phyloP scores from a whole-genome alignment of 2,329 filamentous ascomycete species.

The Teratosphaeriaceae sp. region DNA sequence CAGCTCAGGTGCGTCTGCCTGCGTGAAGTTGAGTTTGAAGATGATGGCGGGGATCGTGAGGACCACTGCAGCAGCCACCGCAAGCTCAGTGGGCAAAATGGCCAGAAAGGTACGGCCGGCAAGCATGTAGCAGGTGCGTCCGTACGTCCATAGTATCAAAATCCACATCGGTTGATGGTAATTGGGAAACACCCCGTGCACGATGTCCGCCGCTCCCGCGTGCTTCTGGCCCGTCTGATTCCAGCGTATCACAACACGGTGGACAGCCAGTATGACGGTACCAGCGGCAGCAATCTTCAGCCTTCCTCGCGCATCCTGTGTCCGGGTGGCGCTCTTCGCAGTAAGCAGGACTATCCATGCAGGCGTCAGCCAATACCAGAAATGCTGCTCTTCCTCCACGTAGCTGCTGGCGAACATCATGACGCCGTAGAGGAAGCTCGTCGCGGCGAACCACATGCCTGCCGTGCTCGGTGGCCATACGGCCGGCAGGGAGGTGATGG shows the following conservation, averaged over 20 bases:
- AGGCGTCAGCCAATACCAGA: constrained; percentile 89
- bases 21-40: constrained; percentile 88
- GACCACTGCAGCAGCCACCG: constrained; percentile 30
- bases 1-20: constrained; percentile 74
- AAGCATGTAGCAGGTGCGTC: constrained; percentile 48
- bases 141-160: constrained; percentile 63
- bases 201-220: constrained; percentile 82
- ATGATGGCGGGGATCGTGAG: constrained; percentile 55
- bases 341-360: constrained; percentile 52
- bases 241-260: constrained; percentile 71
- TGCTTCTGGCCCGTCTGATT: constrained; percentile 98
- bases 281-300: constrained; percentile 12
- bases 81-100: constrained; percentile 21
- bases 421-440: constrained; percentile 53
- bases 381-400: constrained; percentile 96
- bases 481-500: constrained; percentile 27
- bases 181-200: constrained; percentile 59
- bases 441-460: constrained; percentile 32
- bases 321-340: constrained; percentile 4
- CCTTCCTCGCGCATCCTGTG: not conserved
- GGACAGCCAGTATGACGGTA: constrained; percentile 46
- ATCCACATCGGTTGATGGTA: constrained; percentile 67
- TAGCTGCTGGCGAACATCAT: constrained; percentile 99
- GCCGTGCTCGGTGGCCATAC: constrained; percentile 39
- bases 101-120: constrained; percentile 24